phyloP scores from a whole-genome alignment of 2,329 filamentous ascomycete species.

The Calonectria multiphialidica region DNA sequence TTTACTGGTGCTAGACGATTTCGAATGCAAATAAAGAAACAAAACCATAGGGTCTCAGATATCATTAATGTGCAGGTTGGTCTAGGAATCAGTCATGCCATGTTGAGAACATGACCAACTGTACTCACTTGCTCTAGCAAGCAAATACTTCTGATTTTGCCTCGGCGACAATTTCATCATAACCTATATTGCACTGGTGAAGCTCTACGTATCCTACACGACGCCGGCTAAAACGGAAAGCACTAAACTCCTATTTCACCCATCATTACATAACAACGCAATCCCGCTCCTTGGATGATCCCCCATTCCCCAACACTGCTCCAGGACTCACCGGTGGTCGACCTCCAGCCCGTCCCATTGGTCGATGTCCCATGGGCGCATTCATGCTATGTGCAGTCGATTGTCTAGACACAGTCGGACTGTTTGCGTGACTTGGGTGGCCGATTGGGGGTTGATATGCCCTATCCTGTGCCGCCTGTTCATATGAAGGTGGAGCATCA shows the following conservation, averaged over 20 bases:
- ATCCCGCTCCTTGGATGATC: slow-evolving; percentile 47
- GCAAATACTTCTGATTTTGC: no score
- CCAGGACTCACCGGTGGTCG: slow-evolving; percentile 38
- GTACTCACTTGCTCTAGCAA: no score
- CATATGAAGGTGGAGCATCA: slow-evolving; percentile 69
- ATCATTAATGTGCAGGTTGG: no score
- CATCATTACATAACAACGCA: slow-evolving; percentile 61
- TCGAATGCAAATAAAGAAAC: no score
- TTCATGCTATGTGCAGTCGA: slow-evolving; percentile 33
- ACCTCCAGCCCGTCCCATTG: slow-evolving; percentile 31
- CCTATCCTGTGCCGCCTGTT: slow-evolving; percentile 65
- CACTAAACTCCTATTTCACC: slow-evolving; percentile 15
- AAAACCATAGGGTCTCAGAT: no score
- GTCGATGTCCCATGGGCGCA: slow-evolving; percentile 32
- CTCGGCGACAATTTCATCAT: neutral
- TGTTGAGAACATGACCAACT: no score
- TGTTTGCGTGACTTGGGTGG: slow-evolving; percentile 60
- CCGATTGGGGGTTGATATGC: slow-evolving; percentile 66
- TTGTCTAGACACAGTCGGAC: slow-evolving; percentile 35
- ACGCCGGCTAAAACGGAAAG: slow-evolving; percentile 2
- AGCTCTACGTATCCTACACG: neutral
- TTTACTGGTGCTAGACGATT: no score
- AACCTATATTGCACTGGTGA: neutral
- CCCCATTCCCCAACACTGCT: slow-evolving; percentile 32
- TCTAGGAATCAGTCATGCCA: no score